phyloP scores from a whole-genome alignment of 768 basidiomycete species.

The Stropharia rugosoannulata region DNA sequence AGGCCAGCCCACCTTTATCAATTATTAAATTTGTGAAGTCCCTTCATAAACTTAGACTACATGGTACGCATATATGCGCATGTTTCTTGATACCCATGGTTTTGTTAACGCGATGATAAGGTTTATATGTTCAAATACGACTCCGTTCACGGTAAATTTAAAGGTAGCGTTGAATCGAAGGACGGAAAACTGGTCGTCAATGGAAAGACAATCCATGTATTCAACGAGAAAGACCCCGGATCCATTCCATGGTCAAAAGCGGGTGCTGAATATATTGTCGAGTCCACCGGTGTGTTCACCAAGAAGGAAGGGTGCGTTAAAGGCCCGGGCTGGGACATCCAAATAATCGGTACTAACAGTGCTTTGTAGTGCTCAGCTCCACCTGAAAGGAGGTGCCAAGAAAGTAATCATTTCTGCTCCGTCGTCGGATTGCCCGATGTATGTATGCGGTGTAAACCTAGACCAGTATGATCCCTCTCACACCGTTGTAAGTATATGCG shows the following conservation, averaged over 20 bases:
- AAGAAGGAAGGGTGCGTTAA: constrained; percentile 73
- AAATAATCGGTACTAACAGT: background rate
- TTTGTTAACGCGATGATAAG: constrained; percentile 29
- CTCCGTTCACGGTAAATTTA: constrained; percentile 82
- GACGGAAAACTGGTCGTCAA: constrained; percentile 83
- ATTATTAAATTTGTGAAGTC: constrained; percentile 42
- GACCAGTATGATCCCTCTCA: constrained; percentile 84
- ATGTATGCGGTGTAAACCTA: constrained; percentile 90
- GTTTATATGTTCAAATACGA: constrained; percentile 97
- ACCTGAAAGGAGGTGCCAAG: constrained; percentile 96
- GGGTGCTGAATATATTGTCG: constrained; percentile 87
- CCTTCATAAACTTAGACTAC: constrained; percentile 91
- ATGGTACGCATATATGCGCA: constrained; percentile 57
- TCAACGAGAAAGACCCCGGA: constrained; percentile 80
- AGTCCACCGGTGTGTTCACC: constrained; percentile 97
- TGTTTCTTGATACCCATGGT: too few relatives aligned
- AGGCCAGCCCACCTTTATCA: background rate
- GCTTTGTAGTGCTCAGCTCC: constrained; percentile 63
- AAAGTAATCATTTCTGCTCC: constrained; percentile 98
- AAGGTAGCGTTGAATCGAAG: constrained; percentile 70
- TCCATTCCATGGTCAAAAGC: constrained; percentile 75
- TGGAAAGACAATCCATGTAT: constrained; percentile 70
- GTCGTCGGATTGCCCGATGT: constrained; percentile 91
- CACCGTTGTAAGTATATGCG: constrained; percentile 55
- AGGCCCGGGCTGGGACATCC: background rate